Conservation (phyloP, 805 yeast genomes). For the Pichia manshurica region DNA sequence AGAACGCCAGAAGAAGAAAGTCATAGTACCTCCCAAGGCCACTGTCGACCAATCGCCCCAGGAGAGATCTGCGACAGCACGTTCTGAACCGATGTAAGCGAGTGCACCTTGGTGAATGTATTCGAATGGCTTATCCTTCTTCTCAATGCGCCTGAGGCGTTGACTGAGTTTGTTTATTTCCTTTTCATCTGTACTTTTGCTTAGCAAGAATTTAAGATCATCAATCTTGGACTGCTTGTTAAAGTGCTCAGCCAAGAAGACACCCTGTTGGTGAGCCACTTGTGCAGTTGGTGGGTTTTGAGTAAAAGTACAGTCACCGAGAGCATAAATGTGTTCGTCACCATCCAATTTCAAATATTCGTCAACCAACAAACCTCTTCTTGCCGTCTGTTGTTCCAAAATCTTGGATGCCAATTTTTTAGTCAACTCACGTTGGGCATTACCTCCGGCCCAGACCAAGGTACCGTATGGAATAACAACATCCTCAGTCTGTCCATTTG, state of each 20-base stretch:
- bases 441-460: constrained; percentile 97
- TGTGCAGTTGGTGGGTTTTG: constrained; percentile 95
- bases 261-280: constrained; percentile 94
- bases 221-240: constrained; percentile 60
- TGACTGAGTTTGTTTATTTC: constrained; percentile 35
- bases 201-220: constrained; percentile 42
- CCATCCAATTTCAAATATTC: constrained; percentile 81
- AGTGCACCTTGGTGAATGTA: constrained; percentile 89
- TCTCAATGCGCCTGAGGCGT: constrained; percentile 36
- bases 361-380: constrained; percentile 85
- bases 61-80: constrained; percentile 88
- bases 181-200: constrained; percentile 32
- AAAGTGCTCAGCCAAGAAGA: constrained; percentile 68
- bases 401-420: constrained; percentile 60
- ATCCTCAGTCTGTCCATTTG: constrained; percentile 58
- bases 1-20: constrained; percentile 91
- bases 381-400: constrained; percentile 74
- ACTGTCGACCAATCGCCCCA: constrained; percentile 75
- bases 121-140: constrained; percentile 54
- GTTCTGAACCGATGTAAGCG: constrained; percentile 89
- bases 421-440: constrained; percentile 77
- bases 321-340: constrained; percentile 71
- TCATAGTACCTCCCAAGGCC: constrained; percentile 77
- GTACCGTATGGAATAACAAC: constrained; percentile 78
- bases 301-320: constrained; percentile 93